phyloP scores from a whole-genome alignment of 257 asterid genomes.

The Forsythia suspensa region DNA sequence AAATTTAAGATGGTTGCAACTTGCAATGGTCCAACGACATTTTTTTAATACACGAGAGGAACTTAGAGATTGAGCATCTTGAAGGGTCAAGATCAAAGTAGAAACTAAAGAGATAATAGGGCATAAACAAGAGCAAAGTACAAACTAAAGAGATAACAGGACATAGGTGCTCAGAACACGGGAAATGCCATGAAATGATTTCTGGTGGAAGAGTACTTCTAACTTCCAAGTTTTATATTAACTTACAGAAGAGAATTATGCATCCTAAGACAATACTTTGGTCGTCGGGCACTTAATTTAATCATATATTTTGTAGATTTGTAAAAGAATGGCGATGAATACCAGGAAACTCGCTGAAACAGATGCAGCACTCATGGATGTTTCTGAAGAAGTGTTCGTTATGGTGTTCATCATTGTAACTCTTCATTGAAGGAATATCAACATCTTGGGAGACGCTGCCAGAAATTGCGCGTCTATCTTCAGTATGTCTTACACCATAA shows the following conservation, averaged over 20 bases:
- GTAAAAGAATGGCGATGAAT: constrained; percentile 16
- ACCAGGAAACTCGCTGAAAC: constrained; percentile 77
- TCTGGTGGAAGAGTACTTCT: not conserved
- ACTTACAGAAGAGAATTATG: not conserved
- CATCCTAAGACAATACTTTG: not conserved
- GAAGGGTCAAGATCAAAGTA: too few species aligned
- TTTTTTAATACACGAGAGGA: too few species aligned
- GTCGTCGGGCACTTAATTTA: not conserved
- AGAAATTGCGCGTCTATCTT: constrained; percentile 74
- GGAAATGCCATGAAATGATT: not conserved
- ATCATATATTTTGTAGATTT: not conserved
- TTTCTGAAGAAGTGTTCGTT: constrained; percentile 64
- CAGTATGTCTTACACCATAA: constrained; percentile 33
- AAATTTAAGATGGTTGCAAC: too few species aligned
- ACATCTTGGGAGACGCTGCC: constrained; percentile 59
- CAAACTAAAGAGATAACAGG: too few species aligned
- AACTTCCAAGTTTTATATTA: not conserved
- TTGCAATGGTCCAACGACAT: too few species aligned
- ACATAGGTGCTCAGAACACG: too few species aligned
- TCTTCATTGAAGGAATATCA: constrained; percentile 69
- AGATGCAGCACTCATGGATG: constrained; percentile 79
- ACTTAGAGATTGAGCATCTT: too few species aligned
- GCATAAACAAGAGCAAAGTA: too few species aligned
- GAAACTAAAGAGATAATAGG: too few species aligned
- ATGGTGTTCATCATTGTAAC: constrained; percentile 68